A percentile compares a stretch with the other conserved stretches of the same genome.
These are phyloP conservation scores for Kodamaea arcana DNA, from an alignment of 1,139 yeast species.

Conservation along the genomic window DNA sequence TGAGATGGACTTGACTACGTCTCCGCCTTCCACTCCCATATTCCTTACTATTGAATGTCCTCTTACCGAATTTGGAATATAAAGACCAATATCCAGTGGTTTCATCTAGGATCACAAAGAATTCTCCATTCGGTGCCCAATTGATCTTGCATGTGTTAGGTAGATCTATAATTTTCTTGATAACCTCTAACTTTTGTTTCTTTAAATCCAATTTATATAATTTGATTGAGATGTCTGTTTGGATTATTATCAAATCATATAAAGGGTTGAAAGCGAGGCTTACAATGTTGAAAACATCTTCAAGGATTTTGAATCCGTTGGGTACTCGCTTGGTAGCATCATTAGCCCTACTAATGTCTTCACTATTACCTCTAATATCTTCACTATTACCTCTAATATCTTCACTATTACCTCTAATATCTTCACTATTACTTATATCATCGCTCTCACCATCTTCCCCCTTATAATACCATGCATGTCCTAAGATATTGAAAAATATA, in stretches of 20 bases:
- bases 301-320: neutral
- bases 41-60: constrained; percentile 26
- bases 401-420: no score
- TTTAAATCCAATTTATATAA: constrained; percentile 13
- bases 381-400: no score
- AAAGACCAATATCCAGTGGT: constrained; percentile 30
- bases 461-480: constrained; percentile 29
- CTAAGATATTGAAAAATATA: constrained; percentile 25
- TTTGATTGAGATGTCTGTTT: constrained; percentile 9
- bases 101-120: constrained; percentile 21
- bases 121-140: constrained; percentile 41
- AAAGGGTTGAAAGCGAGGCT: constrained; percentile 23
- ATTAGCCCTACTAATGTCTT: no score
- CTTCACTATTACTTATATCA: no score
- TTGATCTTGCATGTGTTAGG: constrained; percentile 5
- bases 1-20: no score
- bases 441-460: no score
- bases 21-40: no score
- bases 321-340: no score
- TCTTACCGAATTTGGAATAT: constrained; percentile 34
- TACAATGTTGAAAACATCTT: no score
- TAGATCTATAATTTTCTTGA: constrained; percentile 11
- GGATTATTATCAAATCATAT: constrained; percentile 19
- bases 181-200: constrained; percentile 8
- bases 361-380: no score